These are phyloP conservation scores for Bathelium albidoporum DNA, from an alignment of 495 filamentous ascomycete genomes.

Conservation along the genomic window DNA sequence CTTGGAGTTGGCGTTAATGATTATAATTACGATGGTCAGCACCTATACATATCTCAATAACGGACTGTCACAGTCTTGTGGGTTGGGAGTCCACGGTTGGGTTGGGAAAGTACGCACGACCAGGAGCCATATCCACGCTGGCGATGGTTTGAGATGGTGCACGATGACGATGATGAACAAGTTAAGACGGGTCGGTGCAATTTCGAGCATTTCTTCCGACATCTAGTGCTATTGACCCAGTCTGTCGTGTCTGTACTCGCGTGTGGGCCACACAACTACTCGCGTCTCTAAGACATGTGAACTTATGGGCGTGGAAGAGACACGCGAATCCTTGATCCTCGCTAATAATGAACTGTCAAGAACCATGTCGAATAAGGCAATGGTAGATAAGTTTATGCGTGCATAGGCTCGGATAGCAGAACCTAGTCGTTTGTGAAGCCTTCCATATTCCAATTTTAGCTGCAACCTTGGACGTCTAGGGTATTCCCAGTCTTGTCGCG, in stretches of 20 bases:
- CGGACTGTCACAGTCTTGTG: not conserved
- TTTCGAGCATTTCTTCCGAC: not conserved
- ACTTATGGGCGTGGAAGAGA: not conserved
- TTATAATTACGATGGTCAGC: not conserved
- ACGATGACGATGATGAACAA: not conserved
- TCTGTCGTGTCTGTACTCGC: too few species aligned
- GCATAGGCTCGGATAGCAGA: not conserved
- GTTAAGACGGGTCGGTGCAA: not conserved
- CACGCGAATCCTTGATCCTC: not conserved
- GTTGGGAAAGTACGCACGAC: not conserved
- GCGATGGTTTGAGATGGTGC: slow-evolving; percentile 3
- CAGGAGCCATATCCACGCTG: not conserved
- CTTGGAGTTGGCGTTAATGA: not conserved
- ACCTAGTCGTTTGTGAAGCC: not conserved
- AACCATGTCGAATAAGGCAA: not conserved
- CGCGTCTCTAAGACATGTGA: not conserved
- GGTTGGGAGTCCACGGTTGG: not conserved
- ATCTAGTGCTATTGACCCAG: not conserved
- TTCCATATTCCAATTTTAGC: not conserved
- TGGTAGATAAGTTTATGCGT: not conserved
- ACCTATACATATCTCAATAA: not conserved
- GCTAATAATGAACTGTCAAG: not conserved
- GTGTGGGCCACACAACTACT: too few species aligned
- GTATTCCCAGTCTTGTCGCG: not conserved
- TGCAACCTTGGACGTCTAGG: not conserved